These are phyloP conservation scores for Polyporus tsugae DNA, from an alignment of 1,284 basidiomycete species.

Conservation along the genomic window DNA sequence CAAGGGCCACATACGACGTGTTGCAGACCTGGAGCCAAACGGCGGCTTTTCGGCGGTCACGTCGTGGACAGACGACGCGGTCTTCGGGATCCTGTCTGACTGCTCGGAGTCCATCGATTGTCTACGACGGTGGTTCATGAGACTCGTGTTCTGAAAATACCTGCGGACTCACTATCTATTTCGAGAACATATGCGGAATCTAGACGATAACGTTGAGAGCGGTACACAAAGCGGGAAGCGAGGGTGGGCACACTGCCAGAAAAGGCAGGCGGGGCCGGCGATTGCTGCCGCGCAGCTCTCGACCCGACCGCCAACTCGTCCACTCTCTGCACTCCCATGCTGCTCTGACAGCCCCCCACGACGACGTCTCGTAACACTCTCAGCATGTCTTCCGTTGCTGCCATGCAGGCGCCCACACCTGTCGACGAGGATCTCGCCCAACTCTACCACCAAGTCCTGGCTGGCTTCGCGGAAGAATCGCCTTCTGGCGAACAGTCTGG, in stretches of 20 bases:
- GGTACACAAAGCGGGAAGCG: background rate
- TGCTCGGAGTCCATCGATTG: constrained; percentile 3
- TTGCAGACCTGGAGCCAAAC: constrained; percentile 70
- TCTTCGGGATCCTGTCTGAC: constrained; percentile 22
- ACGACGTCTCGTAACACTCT: constrained; percentile 6
- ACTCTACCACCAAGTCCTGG: constrained; percentile 78
- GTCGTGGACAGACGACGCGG: constrained; percentile 72
- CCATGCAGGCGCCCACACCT: constrained; percentile 42
- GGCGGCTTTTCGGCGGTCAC: constrained; percentile 64
- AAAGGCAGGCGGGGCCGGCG: constrained; percentile 17
- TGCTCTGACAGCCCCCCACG: constrained; percentile 5
- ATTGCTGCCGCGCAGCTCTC: constrained; percentile 20
- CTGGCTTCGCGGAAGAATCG: constrained; percentile 63
- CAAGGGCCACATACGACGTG: background rate
- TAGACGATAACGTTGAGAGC: constrained; percentile 2
- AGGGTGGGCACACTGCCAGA: constrained; percentile 17
- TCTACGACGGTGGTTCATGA: background rate
- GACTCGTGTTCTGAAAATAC: background rate
- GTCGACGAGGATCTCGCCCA: constrained; percentile 73
- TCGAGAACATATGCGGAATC: background rate
- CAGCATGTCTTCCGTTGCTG: constrained; percentile 40
- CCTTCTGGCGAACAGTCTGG: constrained; percentile 46
- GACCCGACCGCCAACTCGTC: constrained; percentile 18
- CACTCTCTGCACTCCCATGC: constrained; percentile 5
- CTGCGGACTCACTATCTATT: background rate